Base-by-base conservation (phyloP, 1,284 basidiomycete species). In the Trichosporon ovoides region DNA sequence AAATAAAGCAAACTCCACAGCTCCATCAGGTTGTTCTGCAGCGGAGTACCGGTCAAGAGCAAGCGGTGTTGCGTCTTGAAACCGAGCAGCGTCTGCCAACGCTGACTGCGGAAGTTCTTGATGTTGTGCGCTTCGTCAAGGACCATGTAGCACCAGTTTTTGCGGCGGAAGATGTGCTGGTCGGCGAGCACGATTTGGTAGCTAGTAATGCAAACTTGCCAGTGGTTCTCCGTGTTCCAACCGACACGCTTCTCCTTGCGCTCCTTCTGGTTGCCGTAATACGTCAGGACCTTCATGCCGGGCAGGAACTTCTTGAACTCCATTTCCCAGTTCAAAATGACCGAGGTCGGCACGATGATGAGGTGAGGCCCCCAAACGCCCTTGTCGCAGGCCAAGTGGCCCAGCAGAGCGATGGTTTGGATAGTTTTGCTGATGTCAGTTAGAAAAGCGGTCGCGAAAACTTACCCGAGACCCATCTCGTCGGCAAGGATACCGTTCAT, bases 301-400 rank as follows among this genome's bases (percentile, higher is more conserved):
- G 94, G 94, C 2, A 97, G 80, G 72, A 97, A 97, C 77, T 96
- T 96, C 77, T 97, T 96, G 81, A 97, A 97, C 75, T 97, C 94
- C 89, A 97, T 95, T 75, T 96, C 94, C 94, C 94, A 98, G 72
- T 98, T 97, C 58, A 97, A 81, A 63, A 98, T 83, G 57, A 97
- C 94, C 61, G 89, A 92, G 1, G 94, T 97, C 1, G 94, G 92
- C 12, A 95, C 93, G 67, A 97, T 86, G 71, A 98, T 92, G 31
- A 97, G 83, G 78, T 97, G 94, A 3, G 94, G 94, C 0, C 95
- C 95, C 93, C 94, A 97, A 60, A 95, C 90, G 7, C 94, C 94
- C 53, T 87, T 83, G 74, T 95, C 91, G 72, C 93, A 96, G 14
- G 93, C 93, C 13, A 98, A 83, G 77, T 97, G 91, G 10, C 90